phyloP scores from a whole-genome alignment of 768 basidiomycete species.

The Russula virescens region DNA sequence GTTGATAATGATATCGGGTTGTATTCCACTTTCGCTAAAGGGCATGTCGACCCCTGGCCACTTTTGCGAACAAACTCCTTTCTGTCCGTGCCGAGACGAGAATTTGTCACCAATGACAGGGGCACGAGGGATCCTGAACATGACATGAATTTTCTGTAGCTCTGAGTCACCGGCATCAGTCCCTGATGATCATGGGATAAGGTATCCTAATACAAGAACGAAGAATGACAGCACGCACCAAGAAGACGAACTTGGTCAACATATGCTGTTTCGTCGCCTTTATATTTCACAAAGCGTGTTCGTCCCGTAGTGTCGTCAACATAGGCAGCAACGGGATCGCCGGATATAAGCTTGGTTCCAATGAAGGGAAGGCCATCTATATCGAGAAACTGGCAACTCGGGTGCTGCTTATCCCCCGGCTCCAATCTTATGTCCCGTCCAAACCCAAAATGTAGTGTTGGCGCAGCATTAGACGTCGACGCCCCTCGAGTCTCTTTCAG shows the following conservation, averaged over 20 bases:
- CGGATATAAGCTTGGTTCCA: constrained; percentile 61
- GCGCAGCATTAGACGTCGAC: constrained; percentile 46
- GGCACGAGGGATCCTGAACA: constrained; percentile 85
- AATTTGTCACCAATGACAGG: constrained; percentile 99
- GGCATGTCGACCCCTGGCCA: constrained; percentile 99
- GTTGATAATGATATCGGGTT: constrained; percentile 99
- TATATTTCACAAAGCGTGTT: constrained; percentile 89
- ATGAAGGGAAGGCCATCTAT: constrained; percentile 79
- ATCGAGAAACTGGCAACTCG: constrained; percentile 54
- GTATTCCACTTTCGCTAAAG: constrained; percentile 97
- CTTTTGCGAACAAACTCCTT: constrained; percentile 99
- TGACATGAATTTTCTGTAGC: constrained; percentile 89
- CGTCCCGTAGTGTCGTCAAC: constrained; percentile 77
- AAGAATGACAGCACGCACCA: constrained; percentile 42
- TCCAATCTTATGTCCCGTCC: constrained; percentile 62
- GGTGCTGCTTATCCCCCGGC: constrained; percentile 43
- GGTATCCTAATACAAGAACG: constrained; percentile 1
- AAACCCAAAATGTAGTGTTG: constrained; percentile 85
- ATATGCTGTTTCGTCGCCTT: constrained; percentile 88
- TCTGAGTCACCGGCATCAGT: constrained; percentile 83
- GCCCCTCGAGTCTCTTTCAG: constrained; percentile 74
- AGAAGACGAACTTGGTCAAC: constrained; percentile 89
- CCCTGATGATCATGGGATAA: constrained; percentile 39
- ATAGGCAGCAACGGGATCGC: constrained; percentile 82
- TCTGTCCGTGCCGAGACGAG: constrained; percentile 97